phyloP scores from a whole-genome alignment of 495 filamentous ascomycete genomes.

The Tuber indicum region DNA sequence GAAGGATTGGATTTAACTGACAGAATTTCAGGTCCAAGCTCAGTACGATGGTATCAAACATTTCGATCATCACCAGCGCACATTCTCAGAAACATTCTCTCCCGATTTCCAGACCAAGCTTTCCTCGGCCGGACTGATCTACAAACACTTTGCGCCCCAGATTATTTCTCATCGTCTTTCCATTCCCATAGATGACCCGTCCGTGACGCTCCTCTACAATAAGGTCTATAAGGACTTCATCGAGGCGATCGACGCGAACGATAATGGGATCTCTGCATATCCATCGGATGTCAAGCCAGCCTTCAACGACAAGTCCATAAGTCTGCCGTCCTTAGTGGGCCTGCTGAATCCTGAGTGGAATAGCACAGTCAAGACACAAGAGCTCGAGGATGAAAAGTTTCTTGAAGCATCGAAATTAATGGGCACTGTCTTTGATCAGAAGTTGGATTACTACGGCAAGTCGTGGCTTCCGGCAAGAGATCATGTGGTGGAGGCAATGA shows the following conservation, averaged over 20 bases:
- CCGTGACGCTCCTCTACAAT: slow-evolving; percentile 67
- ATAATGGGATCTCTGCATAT: slow-evolving; percentile 85
- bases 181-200: slow-evolving; percentile 54
- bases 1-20: not conserved
- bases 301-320: slow-evolving; percentile 75
- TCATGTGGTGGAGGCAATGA: slow-evolving; percentile 65
- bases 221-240: slow-evolving; percentile 92
- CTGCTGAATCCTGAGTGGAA: slow-evolving; percentile 73
- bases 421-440: slow-evolving; percentile 73
- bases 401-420: slow-evolving; percentile 67
- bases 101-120: slow-evolving; percentile 76
- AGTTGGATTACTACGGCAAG: slow-evolving; percentile 61
- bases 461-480: slow-evolving; percentile 85
- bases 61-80: slow-evolving; percentile 96
- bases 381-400: slow-evolving; percentile 74
- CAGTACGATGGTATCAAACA: slow-evolving; percentile 76
- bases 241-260: slow-evolving; percentile 93
- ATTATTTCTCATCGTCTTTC: slow-evolving; percentile 69
- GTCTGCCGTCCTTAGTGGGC: slow-evolving; percentile 72
- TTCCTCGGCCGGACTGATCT: slow-evolving; percentile 85
- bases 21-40: slow-evolving; percentile 45
- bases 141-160: slow-evolving; percentile 82
- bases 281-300: slow-evolving; percentile 65
- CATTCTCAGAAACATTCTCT: slow-evolving; percentile 72
- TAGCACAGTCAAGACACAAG: slow-evolving; percentile 55